Evolutionary conservation across 192 early-diverging fungal species (phyloP).

Genomic region (Coemansia sp.): DNA sequence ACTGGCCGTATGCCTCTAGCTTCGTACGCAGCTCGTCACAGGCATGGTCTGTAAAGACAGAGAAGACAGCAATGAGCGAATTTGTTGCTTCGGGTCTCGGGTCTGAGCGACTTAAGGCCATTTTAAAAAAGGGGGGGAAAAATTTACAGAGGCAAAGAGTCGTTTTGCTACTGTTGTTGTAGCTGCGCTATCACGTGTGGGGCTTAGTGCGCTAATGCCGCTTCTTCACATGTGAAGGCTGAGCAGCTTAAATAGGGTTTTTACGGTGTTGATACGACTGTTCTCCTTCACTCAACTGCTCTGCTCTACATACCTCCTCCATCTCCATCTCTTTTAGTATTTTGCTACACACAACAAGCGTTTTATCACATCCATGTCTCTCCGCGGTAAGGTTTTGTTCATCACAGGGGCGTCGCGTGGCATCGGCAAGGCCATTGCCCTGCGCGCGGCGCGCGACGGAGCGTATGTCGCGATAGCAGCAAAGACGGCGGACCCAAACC

Average conservation of each 20-base stretch:
- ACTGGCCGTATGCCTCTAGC: conserved; percentile 33
- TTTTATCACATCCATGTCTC: conserved; percentile 35
- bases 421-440: conserved; percentile 79
- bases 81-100: conserved; percentile 46
- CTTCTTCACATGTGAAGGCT: neutral
- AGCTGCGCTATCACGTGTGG: neutral
- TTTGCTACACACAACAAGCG: neutral
- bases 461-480: conserved; percentile 74
- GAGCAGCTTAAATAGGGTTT: neutral
- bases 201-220: neutral
- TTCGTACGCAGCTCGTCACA: conserved; percentile 16
- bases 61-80: conserved; percentile 46
- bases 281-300: neutral
- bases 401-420: conserved; percentile 69
- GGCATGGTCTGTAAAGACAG: conserved; percentile 33
- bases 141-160: neutral
- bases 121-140: neutral
- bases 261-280: neutral
- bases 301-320: neutral
- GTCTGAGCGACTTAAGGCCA: neutral
- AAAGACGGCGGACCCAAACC: conserved; percentile 72
- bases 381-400: conserved; percentile 59
- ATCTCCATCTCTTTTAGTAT: neutral
- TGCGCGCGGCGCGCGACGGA: conserved; percentile 68
- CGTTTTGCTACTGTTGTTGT: neutral